These are phyloP conservation scores for Lyophyllum decastes DNA, from an alignment of 768 basidiomycete species.

Conservation along the genomic window DNA sequence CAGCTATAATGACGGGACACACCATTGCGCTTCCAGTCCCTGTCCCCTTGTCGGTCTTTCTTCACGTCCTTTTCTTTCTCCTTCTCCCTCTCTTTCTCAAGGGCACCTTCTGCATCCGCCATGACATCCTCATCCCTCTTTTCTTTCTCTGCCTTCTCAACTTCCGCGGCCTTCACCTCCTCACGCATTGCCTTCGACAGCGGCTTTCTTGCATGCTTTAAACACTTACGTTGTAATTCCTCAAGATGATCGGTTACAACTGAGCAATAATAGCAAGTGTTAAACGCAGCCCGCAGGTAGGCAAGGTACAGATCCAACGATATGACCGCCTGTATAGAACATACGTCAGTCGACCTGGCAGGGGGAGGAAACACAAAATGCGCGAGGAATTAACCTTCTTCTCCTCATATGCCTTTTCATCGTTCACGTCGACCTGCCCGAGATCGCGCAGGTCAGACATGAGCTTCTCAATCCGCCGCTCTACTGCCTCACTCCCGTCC, in stretches of 20 bases:
- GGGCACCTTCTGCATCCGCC: constrained; percentile 31
- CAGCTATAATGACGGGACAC: constrained; percentile 22
- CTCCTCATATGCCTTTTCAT: constrained; percentile 65
- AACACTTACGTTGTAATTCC: constrained; percentile 93
- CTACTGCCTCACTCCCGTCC: constrained; percentile 76
- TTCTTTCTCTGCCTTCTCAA: constrained; percentile 50
- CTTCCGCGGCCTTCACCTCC: constrained; percentile 59
- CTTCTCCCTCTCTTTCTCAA: constrained; percentile 40
- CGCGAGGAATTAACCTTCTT: constrained; percentile 58
- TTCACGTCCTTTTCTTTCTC: constrained; percentile 33
- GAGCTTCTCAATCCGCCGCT: constrained; percentile 78
- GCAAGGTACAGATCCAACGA: constrained; percentile 91
- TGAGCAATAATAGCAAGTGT: constrained; percentile 98
- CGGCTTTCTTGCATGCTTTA: constrained; percentile 86
- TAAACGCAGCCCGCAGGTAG: constrained; percentile 89
- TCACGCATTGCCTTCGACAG: constrained; percentile 61
- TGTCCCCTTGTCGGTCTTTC: constrained; percentile 29
- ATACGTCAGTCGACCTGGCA: constrained; percentile 9
- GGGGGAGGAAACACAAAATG: constrained; percentile 7
- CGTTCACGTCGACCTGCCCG: constrained; percentile 54
- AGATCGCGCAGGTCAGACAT: constrained; percentile 71
- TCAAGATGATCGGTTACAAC: constrained; percentile 91
- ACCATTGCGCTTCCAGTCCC: constrained; percentile 68
- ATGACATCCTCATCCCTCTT: constrained; percentile 42
- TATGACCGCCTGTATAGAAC: constrained; percentile 59